Conservation (phyloP, 495 filamentous ascomycete genomes). For the Extremus antarcticus region DNA sequence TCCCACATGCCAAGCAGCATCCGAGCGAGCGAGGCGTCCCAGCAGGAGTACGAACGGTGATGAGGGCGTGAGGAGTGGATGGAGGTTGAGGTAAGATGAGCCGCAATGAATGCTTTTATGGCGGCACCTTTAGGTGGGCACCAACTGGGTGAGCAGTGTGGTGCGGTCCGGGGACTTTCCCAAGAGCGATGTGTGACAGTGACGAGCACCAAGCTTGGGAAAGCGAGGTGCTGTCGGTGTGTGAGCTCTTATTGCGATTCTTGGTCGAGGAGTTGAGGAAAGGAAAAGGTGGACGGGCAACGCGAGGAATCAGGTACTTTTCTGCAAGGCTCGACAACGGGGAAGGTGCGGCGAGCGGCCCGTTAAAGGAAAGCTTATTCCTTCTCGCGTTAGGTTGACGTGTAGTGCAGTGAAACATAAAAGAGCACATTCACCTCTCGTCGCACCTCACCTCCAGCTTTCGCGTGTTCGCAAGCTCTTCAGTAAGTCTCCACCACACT, state of each 20-base stretch:
- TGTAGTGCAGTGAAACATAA: no score
- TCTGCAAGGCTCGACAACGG: not conserved
- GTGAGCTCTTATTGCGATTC: conserved; percentile 99
- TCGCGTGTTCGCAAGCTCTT: no score
- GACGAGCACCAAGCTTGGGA: not conserved
- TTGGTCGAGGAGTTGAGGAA: conserved; percentile 80
- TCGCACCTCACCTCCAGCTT: no score
- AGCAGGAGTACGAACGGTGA: conserved; percentile 34
- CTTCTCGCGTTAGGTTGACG: no score
- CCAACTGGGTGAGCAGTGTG: not conserved
- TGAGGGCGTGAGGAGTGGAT: conserved; percentile 30
- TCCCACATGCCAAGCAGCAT: conserved; percentile 34
- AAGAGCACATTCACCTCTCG: no score
- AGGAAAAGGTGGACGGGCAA: conserved; percentile 27
- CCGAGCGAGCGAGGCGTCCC: conserved; percentile 14
- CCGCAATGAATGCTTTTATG: conserved; percentile 91
- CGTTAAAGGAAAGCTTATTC: no score
- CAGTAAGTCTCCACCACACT: no score
- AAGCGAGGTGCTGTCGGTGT: conserved; percentile 55
- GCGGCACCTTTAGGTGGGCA: conserved; percentile 73
- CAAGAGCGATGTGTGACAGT: conserved; percentile 59
- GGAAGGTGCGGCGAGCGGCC: not conserved
- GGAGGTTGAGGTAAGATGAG: conserved; percentile 40
- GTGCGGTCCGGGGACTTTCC: conserved; percentile 99
- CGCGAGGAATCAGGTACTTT: conserved; percentile 8